Percentiles rank a stretch among this genome's conserved stretches.
Conservation (phyloP, 1,139 yeast genomes). For the Suhomyces anneliseae region DNA sequence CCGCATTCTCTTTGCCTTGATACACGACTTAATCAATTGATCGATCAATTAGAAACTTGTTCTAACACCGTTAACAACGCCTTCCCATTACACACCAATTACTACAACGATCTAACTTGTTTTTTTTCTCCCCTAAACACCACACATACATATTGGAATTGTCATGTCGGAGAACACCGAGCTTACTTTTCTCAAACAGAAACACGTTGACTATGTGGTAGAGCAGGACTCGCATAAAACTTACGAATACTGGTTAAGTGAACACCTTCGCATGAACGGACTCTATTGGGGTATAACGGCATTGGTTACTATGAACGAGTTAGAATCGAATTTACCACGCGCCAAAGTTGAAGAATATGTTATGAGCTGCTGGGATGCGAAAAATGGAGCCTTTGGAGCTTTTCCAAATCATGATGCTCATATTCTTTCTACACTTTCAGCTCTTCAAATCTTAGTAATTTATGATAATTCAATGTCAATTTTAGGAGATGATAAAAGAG, state of each 20-base stretch:
- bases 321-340: constrained; percentile 54
- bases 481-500: constrained; percentile 21
- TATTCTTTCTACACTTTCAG: constrained; percentile 82
- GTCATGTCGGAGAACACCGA: not conserved
- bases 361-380: constrained; percentile 59
- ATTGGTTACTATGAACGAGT: constrained; percentile 57
- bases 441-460: constrained; percentile 72
- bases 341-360: constrained; percentile 68
- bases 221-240: constrained; percentile 41
- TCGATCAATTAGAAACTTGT: not conserved
- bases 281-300: constrained; percentile 95
- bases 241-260: constrained; percentile 85
- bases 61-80: not conserved
- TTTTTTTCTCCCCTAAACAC: too few species aligned
- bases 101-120: too few species aligned
- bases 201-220: constrained; percentile 38
- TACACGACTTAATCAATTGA: not conserved
- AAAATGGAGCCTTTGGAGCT: constrained; percentile 84
- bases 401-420: constrained; percentile 91
- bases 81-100: not conserved
- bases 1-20: too few species aligned
- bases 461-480: constrained; percentile 55
- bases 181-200: constrained; percentile 18
- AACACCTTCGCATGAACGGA: constrained; percentile 88
- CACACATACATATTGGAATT: too few species aligned